Base-by-base conservation (phyloP, 2,329 filamentous ascomycete genomes). In the Microdochium trichocladiopsis region DNA sequence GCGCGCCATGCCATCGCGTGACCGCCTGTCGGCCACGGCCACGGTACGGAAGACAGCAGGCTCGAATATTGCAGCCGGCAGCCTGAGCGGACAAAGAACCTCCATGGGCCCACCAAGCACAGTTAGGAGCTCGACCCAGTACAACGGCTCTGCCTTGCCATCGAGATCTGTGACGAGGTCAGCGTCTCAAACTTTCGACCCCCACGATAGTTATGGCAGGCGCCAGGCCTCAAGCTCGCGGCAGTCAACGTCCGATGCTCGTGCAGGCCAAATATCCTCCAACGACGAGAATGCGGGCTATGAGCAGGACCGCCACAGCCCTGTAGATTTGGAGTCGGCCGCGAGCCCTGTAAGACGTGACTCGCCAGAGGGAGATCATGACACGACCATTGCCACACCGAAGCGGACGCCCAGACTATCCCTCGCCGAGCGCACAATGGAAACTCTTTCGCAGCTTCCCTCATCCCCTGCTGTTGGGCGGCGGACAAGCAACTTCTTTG, bases 371-470 rank as follows among this genome's bases (percentile, higher is more conserved):
- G 41, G 22, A 16, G 41, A 45, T 18, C 12, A 18, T 12, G 41
- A 45, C 18, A 5, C 18, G 6, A 5, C 18, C 10, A 18, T 22
- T 22, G 6, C 41, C 16, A 45, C 47, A 48, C 47, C 47, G 9
- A 25, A 28, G 23, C 47, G 47, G 8, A 25, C 47, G 16, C 25
- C 25, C 14, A 14, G 24, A 16, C 8, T 18, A n/a, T 25, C 47
- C 23, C 47, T 28, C 8, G 47, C 47, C 22, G 92, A 96, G 60
- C 78, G 93, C 53, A 95, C 92, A 1, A 85, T 95, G 43, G 90
- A 95, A 66, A 95, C 90, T 0, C 72, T 96, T 5, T 80, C 90
- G 2, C 81, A 84, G 48, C 73, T 96, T 25, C 88, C 91, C 0
- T 83, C 88, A 0, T 94, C 91, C 1, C 91, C 92, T 4, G 82